Base-by-base conservation (phyloP, 495 filamentous ascomycete species). In the Hypoxylon trugodes region DNA sequence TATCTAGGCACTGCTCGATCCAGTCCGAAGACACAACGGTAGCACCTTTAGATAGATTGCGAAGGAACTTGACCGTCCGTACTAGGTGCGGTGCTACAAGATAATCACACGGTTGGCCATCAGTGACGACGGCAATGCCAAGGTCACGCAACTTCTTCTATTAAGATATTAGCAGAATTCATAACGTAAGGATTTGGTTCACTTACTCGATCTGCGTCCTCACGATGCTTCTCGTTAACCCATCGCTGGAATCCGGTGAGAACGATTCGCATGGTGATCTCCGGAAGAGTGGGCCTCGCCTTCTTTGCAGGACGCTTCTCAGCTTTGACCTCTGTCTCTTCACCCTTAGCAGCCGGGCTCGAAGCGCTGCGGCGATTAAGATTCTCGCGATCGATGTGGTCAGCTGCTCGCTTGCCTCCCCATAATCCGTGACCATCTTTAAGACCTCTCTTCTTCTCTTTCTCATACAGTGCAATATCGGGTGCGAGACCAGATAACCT, bases 1-100 rank as follows among this genome's bases (percentile, higher is more conserved):
- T 73, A 59, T 89, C 81, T 2, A 97, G 80, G 30, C 90, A 93
- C 8, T 81, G 78, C 22, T 91, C 89, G 54, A 97, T 83, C 76
- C 89, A 99, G n/a, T 86, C 83, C 0, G 87, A 88, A 35, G 82
- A 85, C 32, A 97, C 77, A 28, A 98, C 84, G 1, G 83, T 80
- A 0, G 91, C 90, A 1, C 86, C 92, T 59, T 82, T 84, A 9
- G 95, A 92, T 6, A 99, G 74, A 26, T 92, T 91, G 42, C 86
- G 86, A 36, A 97, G 87, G 69, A 99, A 99, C 66, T 99, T 99
- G 54, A 89, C 85, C 0, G 95, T 99, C 30, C 94, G 87, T 12
- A 96, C 83, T 59, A 98, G 85, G 6, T 83, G 79, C 0, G 95
- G 95, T 1, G 95, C 94, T 10, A 92, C 92, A 10, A 99, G 84